Conservation (phyloP, 805 yeast genomes). For the Ogataea degrootiae region DNA sequence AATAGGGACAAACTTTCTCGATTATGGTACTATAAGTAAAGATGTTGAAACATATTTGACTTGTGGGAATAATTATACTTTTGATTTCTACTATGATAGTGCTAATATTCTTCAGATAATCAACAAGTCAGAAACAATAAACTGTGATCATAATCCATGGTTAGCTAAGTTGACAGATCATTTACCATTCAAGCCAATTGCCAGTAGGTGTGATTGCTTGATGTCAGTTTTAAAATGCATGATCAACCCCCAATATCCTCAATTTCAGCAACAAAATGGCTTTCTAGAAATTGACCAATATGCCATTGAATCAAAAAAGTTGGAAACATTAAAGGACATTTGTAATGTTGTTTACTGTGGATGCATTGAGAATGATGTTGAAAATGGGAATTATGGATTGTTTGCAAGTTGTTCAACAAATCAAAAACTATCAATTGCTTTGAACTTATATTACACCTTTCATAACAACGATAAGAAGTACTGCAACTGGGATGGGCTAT, state of each 20-base stretch:
- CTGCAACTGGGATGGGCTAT: constrained; percentile 16
- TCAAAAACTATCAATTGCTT: constrained; percentile 37
- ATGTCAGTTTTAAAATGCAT: constrained; percentile 37
- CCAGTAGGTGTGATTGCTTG: constrained; percentile 40
- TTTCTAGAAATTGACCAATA: too few species aligned
- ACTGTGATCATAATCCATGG: constrained; percentile 11
- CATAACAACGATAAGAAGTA: constrained; percentile 12
- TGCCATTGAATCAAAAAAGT: background rate
- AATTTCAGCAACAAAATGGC: too few species aligned
- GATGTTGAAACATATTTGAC: constrained; percentile 9
- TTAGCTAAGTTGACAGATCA: background rate
- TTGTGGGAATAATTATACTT: constrained; percentile 9
- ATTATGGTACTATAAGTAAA: background rate
- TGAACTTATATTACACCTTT: constrained; percentile 32
- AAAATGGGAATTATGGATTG: constrained; percentile 36
- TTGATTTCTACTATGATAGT: constrained; percentile 12
- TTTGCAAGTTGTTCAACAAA: constrained; percentile 35
- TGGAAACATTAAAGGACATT: constrained; percentile 24
- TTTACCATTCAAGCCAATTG: constrained; percentile 39
- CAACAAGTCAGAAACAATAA: background rate
- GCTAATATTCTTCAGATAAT: background rate
- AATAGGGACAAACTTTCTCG: constrained; percentile 27
- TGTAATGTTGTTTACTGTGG: constrained; percentile 37
- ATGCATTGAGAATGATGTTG: constrained; percentile 33
- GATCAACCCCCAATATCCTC: constrained; percentile 14